phyloP scores from a whole-genome alignment of 2,329 filamentous ascomycete species.

The Talaromyces verruculosus region DNA sequence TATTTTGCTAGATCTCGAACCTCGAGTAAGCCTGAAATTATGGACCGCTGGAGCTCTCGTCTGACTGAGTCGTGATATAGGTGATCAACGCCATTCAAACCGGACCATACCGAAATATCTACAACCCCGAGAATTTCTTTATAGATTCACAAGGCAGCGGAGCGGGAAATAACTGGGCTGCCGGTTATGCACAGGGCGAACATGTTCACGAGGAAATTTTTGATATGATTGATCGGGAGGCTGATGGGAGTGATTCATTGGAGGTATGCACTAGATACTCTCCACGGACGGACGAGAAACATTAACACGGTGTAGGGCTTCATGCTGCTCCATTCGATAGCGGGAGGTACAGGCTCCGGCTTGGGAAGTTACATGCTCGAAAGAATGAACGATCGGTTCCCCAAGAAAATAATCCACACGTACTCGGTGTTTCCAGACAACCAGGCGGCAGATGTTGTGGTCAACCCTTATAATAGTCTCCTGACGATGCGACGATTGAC shows the following conservation, averaged over 20 bases:
- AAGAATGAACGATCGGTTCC: conserved; percentile 92
- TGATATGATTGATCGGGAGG: conserved; percentile 99
- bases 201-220: conserved; percentile 93
- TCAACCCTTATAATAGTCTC: conserved; percentile 97
- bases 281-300: not conserved
- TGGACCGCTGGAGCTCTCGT: not conserved
- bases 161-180: conserved; percentile 97
- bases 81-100: conserved; percentile 91
- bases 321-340: conserved; percentile 98
- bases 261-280: conserved; percentile 59
- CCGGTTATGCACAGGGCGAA: conserved; percentile 91
- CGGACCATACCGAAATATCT: conserved; percentile 95
- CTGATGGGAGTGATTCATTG: conserved; percentile 94
- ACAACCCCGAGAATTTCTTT: conserved; percentile 99
- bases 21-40: conserved; percentile 60
- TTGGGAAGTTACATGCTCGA: conserved; percentile 93
- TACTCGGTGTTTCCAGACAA: conserved; percentile 98
- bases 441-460: conserved; percentile 85
- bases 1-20: conserved; percentile 92
- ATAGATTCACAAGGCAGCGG: conserved; percentile 90
- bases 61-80: conserved; percentile 38
- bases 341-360: conserved; percentile 94
- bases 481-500: conserved; percentile 87
- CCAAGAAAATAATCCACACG: conserved; percentile 98
- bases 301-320: conserved; percentile 65